phyloP scores from a whole-genome alignment of 805 yeast genomes.

The Candida maris region DNA sequence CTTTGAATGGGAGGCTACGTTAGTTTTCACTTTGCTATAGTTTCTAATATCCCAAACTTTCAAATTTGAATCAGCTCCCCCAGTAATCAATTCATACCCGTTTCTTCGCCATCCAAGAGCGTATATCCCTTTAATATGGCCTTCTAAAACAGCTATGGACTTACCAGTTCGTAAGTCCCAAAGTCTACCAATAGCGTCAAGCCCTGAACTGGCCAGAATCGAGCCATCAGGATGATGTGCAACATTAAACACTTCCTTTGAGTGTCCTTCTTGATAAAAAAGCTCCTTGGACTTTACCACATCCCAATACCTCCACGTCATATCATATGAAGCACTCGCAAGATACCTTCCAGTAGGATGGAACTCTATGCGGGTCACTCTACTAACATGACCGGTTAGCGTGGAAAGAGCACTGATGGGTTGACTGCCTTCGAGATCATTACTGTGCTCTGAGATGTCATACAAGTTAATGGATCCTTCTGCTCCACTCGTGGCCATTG shows the following conservation, averaged over 20 bases:
- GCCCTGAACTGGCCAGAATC: slow-evolving; percentile 69
- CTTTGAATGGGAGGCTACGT: slow-evolving; percentile 71
- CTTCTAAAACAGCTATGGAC: slow-evolving; percentile 50
- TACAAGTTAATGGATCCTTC: slow-evolving; percentile 35
- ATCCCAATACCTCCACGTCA: slow-evolving; percentile 91
- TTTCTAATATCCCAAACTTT: slow-evolving; percentile 83
- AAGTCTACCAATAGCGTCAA: slow-evolving; percentile 65
- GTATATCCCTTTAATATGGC: slow-evolving; percentile 72
- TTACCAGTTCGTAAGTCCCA: slow-evolving; percentile 89
- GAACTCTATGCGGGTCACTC: slow-evolving; percentile 58
- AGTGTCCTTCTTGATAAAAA: slow-evolving; percentile 80
- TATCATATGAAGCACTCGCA: slow-evolving; percentile 76
- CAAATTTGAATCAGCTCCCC: slow-evolving; percentile 76
- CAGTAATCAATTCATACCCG: slow-evolving; percentile 76
- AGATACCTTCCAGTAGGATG: slow-evolving; percentile 61
- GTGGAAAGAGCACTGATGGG: slow-evolving; percentile 4
- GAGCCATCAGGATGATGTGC: slow-evolving; percentile 76
- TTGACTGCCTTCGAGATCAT: neutral
- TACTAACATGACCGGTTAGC: slow-evolving; percentile 42
- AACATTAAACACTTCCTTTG: slow-evolving; percentile 62
- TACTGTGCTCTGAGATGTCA: neutral
- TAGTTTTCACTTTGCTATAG: slow-evolving; percentile 32
- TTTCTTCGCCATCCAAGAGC: slow-evolving; percentile 70
- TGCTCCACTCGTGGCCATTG: slow-evolving; percentile 42
- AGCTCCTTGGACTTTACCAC: slow-evolving; percentile 45